Evolutionary conservation across 2,329 filamentous ascomycete species (phyloP).

Genomic region (Arthroderma sp.): DNA sequence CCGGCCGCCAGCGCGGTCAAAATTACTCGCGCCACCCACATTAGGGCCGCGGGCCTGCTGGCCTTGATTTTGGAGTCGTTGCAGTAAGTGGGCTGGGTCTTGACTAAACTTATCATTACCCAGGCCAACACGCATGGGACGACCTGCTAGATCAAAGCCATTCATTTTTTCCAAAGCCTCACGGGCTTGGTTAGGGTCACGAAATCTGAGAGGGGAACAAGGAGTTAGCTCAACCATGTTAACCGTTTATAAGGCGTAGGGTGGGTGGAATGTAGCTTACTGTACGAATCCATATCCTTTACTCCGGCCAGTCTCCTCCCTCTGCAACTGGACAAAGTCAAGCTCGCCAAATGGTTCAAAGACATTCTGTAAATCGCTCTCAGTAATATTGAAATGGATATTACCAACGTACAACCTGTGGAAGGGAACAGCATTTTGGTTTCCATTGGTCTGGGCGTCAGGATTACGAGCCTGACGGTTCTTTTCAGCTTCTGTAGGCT

Average conservation of each 20-base stretch:
- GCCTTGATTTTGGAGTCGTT: slow-evolving; percentile 75
- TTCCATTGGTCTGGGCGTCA: slow-evolving; percentile 55
- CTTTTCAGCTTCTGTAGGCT: slow-evolving; percentile 97
- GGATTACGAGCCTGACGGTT: slow-evolving; percentile 87
- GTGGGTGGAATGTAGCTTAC: slow-evolving; percentile 44
- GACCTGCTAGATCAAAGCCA: slow-evolving; percentile 92
- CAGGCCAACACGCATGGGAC: slow-evolving; percentile 94
- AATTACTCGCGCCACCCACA: slow-evolving; percentile 56
- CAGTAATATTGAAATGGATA: slow-evolving; percentile 98
- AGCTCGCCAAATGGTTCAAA: slow-evolving; percentile 97
- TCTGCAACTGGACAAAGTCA: slow-evolving; percentile 94
- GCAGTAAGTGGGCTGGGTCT: slow-evolving; percentile 73
- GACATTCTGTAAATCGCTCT: slow-evolving; percentile 86
- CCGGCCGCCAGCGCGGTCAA: slow-evolving; percentile 79
- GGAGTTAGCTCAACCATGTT: background rate
- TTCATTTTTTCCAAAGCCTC: slow-evolving; percentile 99
- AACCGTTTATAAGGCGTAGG: background rate
- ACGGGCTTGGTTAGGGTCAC: slow-evolving; percentile 78
- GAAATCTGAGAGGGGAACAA: slow-evolving; percentile 48
- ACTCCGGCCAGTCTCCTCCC: slow-evolving; percentile 81
- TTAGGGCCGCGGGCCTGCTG: slow-evolving; percentile 67
- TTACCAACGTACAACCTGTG: slow-evolving; percentile 98
- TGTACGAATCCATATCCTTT: slow-evolving; percentile 97
- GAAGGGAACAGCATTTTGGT: slow-evolving; percentile 80
- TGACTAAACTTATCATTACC: slow-evolving; percentile 99